phyloP scores from a whole-genome alignment of 805 yeast genomes.

The Scheffersomyces lignosus region DNA sequence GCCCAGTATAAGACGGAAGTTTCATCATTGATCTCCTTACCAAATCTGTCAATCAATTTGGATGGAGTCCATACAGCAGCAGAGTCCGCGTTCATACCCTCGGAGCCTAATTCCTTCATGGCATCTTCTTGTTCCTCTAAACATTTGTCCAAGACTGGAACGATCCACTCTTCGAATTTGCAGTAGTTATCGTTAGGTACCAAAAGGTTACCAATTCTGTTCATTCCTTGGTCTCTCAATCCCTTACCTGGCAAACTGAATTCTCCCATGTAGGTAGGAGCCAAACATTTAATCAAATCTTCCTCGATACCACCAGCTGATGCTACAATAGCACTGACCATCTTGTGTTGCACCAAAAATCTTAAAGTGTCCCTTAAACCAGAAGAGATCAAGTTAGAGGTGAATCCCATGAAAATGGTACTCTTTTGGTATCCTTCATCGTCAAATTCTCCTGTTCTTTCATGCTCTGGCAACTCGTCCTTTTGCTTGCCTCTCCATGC shows the following conservation, averaged over 20 bases:
- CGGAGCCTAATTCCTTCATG: slow-evolving; percentile 49
- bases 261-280: slow-evolving; percentile 95
- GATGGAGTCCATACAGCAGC: slow-evolving; percentile 93
- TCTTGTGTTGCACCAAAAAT: slow-evolving; percentile 87
- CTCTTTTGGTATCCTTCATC: slow-evolving; percentile 77
- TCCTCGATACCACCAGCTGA: slow-evolving; percentile 98
- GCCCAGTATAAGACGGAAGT: slow-evolving; percentile 96
- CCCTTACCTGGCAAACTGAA: slow-evolving; percentile 77
- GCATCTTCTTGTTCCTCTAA: slow-evolving; percentile 83
- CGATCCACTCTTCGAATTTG: slow-evolving; percentile 97
- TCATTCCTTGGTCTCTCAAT: slow-evolving; percentile 92
- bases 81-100: slow-evolving; percentile 60
- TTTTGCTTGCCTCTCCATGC: slow-evolving; percentile 84
- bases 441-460: slow-evolving; percentile 70
- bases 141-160: slow-evolving; percentile 86
- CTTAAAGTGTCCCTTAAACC: slow-evolving; percentile 91
- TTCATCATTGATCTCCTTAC: slow-evolving; percentile 94
- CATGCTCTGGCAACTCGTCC: slow-evolving; percentile 67
- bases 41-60: slow-evolving; percentile 84
- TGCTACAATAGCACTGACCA: slow-evolving; percentile 94
- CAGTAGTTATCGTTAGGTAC: slow-evolving; percentile 99
- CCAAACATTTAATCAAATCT: slow-evolving; percentile 92
- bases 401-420: slow-evolving; percentile 93
- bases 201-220: slow-evolving; percentile 93
- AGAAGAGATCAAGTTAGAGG: slow-evolving; percentile 92